These are phyloP conservation scores for Bipolaris oryzae DNA, from an alignment of 2,329 filamentous ascomycete genomes.

Conservation along the genomic window DNA sequence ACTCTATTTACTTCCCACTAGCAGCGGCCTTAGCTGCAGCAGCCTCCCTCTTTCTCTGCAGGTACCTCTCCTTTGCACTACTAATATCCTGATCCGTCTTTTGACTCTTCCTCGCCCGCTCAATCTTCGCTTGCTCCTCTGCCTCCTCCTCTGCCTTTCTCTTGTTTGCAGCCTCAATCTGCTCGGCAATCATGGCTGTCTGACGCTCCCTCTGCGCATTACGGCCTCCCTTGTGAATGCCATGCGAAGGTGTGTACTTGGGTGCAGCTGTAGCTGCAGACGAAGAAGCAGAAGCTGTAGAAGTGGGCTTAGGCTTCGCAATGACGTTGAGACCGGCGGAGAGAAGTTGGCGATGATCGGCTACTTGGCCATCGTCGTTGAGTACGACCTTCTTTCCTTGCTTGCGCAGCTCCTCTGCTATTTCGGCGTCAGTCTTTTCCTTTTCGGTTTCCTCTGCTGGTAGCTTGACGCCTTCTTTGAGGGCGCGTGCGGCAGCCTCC, in stretches of 20 bases:
- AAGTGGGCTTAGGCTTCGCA: conserved; percentile 62
- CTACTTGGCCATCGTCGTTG: conserved; percentile 83
- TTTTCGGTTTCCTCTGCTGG: conserved; percentile 41
- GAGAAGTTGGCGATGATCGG: conserved; percentile 82
- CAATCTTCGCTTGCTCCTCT: conserved; percentile 66
- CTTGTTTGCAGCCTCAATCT: conserved; percentile 75
- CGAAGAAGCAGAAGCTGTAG: conserved; percentile 32
- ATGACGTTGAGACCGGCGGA: conserved; percentile 76
- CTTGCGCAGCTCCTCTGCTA: conserved; percentile 71
- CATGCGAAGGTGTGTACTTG: conserved; percentile 10
- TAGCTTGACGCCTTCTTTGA: conserved; percentile 42
- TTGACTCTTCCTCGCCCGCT: conserved; percentile 72
- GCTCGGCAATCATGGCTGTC: conserved; percentile 77
- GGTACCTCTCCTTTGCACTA: conserved; percentile 78
- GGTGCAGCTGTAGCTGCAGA: conserved; percentile 12
- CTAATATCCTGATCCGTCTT: conserved; percentile 79
- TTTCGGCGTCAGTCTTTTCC: conserved; percentile 62
- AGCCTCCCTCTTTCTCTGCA: conserved; percentile 76
- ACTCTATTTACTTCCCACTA: conserved; percentile 16
- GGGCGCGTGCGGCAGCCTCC: conserved; percentile 63
- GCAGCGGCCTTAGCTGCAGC: conserved; percentile 71
- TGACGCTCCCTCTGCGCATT: conserved; percentile 76
- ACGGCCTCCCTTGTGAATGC: conserved; percentile 51
- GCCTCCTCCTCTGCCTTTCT: conserved; percentile 71
- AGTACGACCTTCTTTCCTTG: conserved; percentile 68